phyloP scores from a whole-genome alignment of 202 grass and related monocot genomes.

The Digitaria exilis region DNA sequence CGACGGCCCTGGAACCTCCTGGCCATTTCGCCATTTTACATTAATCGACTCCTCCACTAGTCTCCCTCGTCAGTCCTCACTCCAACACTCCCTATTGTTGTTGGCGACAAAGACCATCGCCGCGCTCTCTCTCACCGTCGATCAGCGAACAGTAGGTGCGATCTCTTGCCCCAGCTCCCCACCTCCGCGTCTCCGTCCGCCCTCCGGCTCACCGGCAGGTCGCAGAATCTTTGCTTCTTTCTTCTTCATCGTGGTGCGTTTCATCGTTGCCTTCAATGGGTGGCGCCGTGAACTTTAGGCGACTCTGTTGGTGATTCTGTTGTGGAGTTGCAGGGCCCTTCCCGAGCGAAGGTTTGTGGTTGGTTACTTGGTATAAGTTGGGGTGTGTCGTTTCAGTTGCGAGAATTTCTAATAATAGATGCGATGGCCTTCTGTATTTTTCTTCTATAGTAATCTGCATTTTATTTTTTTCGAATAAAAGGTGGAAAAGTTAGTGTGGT shows the following conservation, averaged over 20 bases:
- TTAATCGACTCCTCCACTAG: not conserved
- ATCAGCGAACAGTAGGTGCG: not conserved
- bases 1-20: no score
- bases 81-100: no score
- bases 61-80: not conserved
- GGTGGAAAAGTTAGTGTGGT: no score
- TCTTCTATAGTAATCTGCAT: not conserved
- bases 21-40: conserved; percentile 7
- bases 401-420: not conserved
- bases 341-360: not conserved
- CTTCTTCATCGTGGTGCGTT: conserved; percentile 2
- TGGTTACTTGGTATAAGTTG: not conserved
- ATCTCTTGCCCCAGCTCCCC: conserved; percentile 4
- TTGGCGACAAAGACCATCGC: no score
- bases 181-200: not conserved
- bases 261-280: not conserved
- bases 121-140: not conserved
- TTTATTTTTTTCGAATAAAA: not conserved
- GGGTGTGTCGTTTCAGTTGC: not conserved
- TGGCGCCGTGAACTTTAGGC: no score
- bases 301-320: not conserved
- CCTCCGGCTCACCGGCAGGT: not conserved
- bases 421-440: not conserved
- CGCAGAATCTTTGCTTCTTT: not conserved
- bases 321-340: not conserved